Conservation (phyloP, 2,329 filamentous ascomycete species). For the Fusarium mundagurra region DNA sequence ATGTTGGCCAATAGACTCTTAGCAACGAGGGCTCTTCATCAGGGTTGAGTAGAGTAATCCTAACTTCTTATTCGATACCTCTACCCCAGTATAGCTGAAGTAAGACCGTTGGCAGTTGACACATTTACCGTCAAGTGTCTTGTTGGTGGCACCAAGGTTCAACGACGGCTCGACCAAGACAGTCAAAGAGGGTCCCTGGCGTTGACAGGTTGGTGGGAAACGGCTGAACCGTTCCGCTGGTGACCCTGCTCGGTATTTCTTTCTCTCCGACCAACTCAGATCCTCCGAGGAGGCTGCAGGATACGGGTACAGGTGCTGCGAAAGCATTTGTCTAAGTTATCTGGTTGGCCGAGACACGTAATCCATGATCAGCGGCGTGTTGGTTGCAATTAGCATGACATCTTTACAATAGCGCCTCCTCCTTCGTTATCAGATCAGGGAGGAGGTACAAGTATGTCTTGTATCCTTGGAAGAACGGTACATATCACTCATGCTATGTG, state of each 20-base stretch:
- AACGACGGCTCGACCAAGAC: not conserved
- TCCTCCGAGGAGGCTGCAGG: not conserved
- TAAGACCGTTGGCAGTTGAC: slow-evolving; percentile 27
- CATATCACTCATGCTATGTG: slow-evolving; percentile 26
- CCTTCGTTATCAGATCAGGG: not conserved
- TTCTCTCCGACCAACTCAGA: not conserved
- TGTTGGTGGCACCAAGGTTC: slow-evolving; percentile 20
- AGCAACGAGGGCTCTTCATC: not conserved
- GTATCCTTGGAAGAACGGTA: not conserved
- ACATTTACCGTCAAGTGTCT: slow-evolving; percentile 5
- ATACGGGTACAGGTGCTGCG: not conserved
- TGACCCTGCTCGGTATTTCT: slow-evolving; percentile 23
- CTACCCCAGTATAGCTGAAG: slow-evolving; percentile 36
- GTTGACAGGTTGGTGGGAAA: slow-evolving; percentile 13
- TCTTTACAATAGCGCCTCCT: not conserved
- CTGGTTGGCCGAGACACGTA: slow-evolving; percentile 22
- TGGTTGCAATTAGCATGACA: not conserved
- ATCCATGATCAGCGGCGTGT: slow-evolving; percentile 8
- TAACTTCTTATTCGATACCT: not conserved
- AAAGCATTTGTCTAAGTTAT: not conserved
- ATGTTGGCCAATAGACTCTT: not conserved
- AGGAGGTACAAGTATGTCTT: slow-evolving; percentile 1
- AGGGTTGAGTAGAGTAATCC: not conserved
- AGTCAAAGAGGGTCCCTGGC: slow-evolving; percentile 12
- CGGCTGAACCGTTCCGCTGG: slow-evolving; percentile 30